Percentiles rank a stretch among this genome's conserved stretches.
phyloP scores from a whole-genome alignment of 768 basidiomycete genomes.

The Collybiopsis luxurians region DNA sequence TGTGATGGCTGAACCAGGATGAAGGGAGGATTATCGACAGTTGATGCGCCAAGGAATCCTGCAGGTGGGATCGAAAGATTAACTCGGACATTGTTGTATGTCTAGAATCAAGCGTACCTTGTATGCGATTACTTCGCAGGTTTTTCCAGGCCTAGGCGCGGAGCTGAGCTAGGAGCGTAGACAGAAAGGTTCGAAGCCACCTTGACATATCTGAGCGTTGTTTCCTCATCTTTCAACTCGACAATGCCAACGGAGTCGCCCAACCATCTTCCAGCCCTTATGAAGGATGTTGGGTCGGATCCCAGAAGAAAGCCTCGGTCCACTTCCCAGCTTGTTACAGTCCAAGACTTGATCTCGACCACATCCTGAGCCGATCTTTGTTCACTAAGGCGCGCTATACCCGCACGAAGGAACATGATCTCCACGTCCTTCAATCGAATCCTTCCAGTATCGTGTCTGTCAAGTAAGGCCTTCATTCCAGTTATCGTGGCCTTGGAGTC shows the following conservation, averaged over 20 bases:
- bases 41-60: conserved; percentile 8
- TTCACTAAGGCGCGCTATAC: conserved; percentile 1
- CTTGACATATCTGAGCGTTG: not conserved
- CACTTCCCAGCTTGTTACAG: conserved; percentile 1
- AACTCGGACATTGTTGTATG: not conserved
- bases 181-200: not conserved
- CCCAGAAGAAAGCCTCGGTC: conserved; percentile 4
- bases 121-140: conserved; percentile 6
- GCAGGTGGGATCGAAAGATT: not conserved
- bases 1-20: conserved; percentile 3
- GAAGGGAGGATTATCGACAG: conserved; percentile 5
- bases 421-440: not conserved
- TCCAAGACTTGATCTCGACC: conserved; percentile 5
- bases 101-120: not conserved
- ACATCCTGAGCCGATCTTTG: not conserved
- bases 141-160: not conserved
- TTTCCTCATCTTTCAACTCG: conserved; percentile 4
- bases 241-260: conserved; percentile 5
- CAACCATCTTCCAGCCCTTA: conserved; percentile 2
- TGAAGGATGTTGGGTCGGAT: not conserved
- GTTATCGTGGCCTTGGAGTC: conserved; percentile 1
- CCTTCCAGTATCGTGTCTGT: conserved; percentile 2
- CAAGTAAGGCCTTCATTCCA: conserved; percentile 2
- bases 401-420: conserved; percentile 3
- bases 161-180: not conserved